Evolutionary conservation across 1,139 yeast species (phyloP).

Genomic region (Saccharomyces hybrid): DNA sequence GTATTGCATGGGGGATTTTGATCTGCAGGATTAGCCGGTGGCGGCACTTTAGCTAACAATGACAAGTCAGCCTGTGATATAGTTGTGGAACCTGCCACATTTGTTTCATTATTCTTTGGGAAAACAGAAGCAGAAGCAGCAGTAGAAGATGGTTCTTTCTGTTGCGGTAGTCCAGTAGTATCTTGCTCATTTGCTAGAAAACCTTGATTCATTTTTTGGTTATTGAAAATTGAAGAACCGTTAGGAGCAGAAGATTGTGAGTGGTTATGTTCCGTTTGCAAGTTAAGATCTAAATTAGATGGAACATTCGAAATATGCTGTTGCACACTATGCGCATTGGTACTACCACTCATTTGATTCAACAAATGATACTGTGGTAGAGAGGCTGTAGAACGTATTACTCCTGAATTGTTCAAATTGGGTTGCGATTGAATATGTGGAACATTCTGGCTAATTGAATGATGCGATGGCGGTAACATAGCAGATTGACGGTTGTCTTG

Average conservation of each 20-base stretch:
- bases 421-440: neutral
- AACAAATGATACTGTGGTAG: neutral
- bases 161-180: slow-evolving; percentile 10
- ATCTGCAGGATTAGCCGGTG: slow-evolving; percentile 98
- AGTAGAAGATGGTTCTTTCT: slow-evolving; percentile 15
- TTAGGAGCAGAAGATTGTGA: slow-evolving; percentile 7
- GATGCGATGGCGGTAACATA: neutral
- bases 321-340: neutral
- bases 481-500: neutral
- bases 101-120: slow-evolving; percentile 4
- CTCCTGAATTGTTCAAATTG: neutral
- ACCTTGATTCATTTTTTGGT: slow-evolving; percentile 9
- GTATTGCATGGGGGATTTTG: slow-evolving; percentile 99
- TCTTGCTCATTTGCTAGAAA: neutral
- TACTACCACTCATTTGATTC: neutral
- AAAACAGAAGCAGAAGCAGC: slow-evolving; percentile 5
- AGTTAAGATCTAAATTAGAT: neutral
- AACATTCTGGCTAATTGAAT: neutral
- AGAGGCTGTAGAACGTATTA: neutral
- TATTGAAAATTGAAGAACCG: slow-evolving; percentile 10
- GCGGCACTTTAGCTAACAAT: slow-evolving; percentile 71
- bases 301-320: neutral
- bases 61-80: slow-evolving; percentile 59
- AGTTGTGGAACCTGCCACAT: slow-evolving; percentile 17
- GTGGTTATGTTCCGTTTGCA: neutral